Conservation (phyloP, 2,329 filamentous ascomycete species). For the Tolypocladium tundrense region DNA sequence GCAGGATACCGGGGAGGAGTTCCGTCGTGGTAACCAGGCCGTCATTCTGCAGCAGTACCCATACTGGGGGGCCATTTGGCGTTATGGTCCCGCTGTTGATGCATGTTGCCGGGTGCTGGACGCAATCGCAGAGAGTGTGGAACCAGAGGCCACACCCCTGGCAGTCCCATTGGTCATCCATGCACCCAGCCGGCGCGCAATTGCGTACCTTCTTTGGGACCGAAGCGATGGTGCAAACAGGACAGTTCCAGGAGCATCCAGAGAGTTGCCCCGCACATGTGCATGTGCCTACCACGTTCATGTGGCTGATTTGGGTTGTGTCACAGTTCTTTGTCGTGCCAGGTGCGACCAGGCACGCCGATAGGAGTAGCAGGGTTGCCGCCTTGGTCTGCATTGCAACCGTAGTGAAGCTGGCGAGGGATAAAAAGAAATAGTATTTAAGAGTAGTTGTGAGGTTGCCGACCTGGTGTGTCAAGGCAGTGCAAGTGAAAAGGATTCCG, state of each 20-base stretch:
- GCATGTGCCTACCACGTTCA: not conserved
- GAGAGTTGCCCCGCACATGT: not conserved
- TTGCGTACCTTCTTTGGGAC: conserved; percentile 23
- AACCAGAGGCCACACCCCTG: conserved; percentile 6
- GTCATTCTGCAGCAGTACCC: not conserved
- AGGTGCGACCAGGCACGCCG: not conserved
- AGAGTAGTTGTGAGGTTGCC: no score
- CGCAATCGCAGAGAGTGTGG: conserved; percentile 5
- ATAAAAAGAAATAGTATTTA: no score
- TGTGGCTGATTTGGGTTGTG: not conserved
- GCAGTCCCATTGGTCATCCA: conserved; percentile 2
- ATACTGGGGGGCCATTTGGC: not conserved
- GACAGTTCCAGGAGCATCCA: not conserved
- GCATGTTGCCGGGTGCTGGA: conserved; percentile 1
- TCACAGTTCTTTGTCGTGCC: not conserved
- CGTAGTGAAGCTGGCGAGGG: no score
- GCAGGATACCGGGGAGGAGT: conserved; percentile 4
- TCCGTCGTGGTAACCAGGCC: conserved; percentile 5
- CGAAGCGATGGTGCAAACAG: not conserved
- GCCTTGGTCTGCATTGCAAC: not conserved
- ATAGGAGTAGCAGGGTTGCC: not conserved
- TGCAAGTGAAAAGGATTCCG: no score
- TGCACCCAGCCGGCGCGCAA: conserved; percentile 13
- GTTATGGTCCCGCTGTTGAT: not conserved
- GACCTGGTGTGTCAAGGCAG: no score